Conservation (phyloP, 352 stramenopile genomes). For the Globisporangium nunn region DNA sequence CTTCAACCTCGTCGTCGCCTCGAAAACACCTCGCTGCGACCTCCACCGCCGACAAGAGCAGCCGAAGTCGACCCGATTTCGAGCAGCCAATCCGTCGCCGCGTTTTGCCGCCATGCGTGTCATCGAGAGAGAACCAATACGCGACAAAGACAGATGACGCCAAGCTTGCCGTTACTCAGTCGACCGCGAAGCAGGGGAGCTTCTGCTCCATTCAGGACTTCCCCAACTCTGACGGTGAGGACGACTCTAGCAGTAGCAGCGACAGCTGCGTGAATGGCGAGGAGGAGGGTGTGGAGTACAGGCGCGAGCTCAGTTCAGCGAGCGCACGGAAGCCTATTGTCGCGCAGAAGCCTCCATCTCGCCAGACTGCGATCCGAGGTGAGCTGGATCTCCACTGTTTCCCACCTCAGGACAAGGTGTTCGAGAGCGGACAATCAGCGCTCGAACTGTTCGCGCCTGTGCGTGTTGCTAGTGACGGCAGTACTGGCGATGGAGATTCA, state of each 20-base stretch:
- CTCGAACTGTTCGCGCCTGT: neutral
- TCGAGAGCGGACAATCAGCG: neutral
- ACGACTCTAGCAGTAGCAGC: neutral
- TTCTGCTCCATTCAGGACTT: slow-evolving; percentile 10
- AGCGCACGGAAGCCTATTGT: neutral
- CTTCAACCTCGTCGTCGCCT: slow-evolving; percentile 7
- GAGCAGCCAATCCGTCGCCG: neutral
- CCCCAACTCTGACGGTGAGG: neutral
- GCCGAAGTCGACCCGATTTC: neutral
- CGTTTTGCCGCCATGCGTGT: slow-evolving; percentile 6
- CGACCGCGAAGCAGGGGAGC: slow-evolving; percentile 6
- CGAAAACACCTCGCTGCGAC: neutral
- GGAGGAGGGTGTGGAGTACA: neutral
- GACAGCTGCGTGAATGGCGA: slow-evolving; percentile 1
- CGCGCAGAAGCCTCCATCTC: slow-evolving; percentile 11
- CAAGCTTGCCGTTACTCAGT: neutral
- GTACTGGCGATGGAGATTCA: neutral
- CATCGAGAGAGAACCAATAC: slow-evolving; percentile 2
- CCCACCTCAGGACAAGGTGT: neutral
- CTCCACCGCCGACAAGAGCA: neutral
- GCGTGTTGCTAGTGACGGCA: neutral
- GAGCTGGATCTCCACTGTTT: slow-evolving; percentile 11
- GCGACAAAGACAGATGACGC: neutral
- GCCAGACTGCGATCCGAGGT: slow-evolving; percentile 28
- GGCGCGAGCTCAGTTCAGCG: too few relatives aligned